phyloP scores from a whole-genome alignment of 2,329 filamentous ascomycete species.

The Ceratocystis cubensis region DNA sequence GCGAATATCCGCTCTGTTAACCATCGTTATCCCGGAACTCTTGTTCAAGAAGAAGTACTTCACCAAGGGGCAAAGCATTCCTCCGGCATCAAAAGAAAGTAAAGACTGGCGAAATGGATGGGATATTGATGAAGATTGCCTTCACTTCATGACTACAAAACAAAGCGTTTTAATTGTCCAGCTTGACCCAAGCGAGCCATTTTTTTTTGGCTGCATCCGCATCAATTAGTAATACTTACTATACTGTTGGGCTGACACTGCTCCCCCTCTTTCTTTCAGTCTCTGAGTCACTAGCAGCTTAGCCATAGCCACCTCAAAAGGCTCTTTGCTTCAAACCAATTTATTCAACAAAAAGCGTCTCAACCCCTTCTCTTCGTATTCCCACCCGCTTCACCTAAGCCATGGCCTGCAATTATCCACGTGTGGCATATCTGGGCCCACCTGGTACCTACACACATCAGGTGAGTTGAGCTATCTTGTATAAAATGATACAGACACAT shows the following conservation, averaged over 20 bases:
- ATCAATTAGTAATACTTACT: no score
- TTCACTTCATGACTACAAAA: no score
- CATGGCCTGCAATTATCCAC: constrained; percentile 25
- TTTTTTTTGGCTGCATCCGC: no score
- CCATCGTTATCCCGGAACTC: neutral
- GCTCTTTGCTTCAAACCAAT: no score
- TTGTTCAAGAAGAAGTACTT: neutral
- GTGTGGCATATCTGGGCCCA: constrained; percentile 40
- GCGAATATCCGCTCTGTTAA: neutral
- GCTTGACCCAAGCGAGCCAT: no score
- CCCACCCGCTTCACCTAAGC: constrained; percentile 23
- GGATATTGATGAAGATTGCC: no score
- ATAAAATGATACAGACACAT: neutral
- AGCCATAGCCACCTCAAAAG: no score
- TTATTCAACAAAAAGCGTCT: neutral
- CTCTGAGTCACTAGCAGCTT: no score
- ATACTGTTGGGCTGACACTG: no score
- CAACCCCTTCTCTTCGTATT: neutral
- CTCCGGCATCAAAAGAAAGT: neutral
- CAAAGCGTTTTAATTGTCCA: no score
- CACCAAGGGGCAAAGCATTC: neutral
- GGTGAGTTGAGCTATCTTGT: constrained; percentile 27
- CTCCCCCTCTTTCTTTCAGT: no score
- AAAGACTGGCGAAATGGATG: neutral
- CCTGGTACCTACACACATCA: constrained; percentile 40